Base-by-base conservation (phyloP, 805 yeast species). In the Kurtzmaniella fragi region DNA sequence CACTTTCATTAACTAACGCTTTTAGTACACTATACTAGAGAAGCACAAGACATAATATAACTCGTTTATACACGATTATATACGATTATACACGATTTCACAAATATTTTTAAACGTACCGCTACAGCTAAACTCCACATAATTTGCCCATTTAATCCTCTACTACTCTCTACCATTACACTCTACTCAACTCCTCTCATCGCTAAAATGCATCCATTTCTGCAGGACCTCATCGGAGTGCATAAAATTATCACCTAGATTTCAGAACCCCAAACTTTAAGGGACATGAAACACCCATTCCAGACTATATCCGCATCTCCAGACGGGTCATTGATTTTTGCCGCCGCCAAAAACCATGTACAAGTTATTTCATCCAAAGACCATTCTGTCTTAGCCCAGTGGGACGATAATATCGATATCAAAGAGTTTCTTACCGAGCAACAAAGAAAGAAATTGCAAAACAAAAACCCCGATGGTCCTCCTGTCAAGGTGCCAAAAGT, bases 281-380 rank as follows among this genome's bases (percentile, higher is more conserved):
- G 11, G 27, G 17, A 11, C 13, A 73, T 82, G 78, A 80, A 80
- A 49, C 90, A 85, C 52, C 93, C 93, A 13, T 77, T 79, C 53
- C 91, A 84, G 53, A 66, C 77, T 28, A 56, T 80, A 2, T 50
- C 71, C 3, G 48, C 75, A n/a, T 72, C 66, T 48, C 50, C 52
- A 4, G 55, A 62, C 13, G 81, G 81, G 1, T 54, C 62, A 2
- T 56, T 70, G 14, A 55, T 85, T 12, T 82, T 75, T 58, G 72
- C 76, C 1, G 68, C 83, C 1, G 71, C 77, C 3, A 78, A 81
- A 50, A 82, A 80, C 52, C 62, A 71, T 29, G 60, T 85, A n/a
- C 70, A 73, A 42, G 83, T 71, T 3, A 82, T 72, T 52, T 61
- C 65, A 35, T 38, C 68, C 1, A 45, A 48, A 2, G 17, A 17